Evolutionary conservation across 2,329 filamentous ascomycete species (phyloP).

Genomic region (Thelonectria rubi): DNA sequence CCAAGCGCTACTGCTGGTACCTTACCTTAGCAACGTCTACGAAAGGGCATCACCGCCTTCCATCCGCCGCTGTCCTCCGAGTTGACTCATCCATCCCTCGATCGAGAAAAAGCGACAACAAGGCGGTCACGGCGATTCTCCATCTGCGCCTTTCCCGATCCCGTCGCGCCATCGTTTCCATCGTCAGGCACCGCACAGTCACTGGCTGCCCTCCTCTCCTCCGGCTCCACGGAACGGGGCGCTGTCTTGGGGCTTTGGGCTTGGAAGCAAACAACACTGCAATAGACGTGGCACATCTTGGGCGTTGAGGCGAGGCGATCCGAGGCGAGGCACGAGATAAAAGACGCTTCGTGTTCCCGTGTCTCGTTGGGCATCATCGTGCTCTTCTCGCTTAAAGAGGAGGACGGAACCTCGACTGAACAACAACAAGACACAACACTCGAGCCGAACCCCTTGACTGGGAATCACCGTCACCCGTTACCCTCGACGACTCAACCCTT

Average conservation of each 20-base stretch:
- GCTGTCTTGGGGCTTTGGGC: conserved; percentile 4
- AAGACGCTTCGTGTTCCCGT: conserved; percentile 7
- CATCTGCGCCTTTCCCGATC: not conserved
- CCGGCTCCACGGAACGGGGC: conserved; percentile 12
- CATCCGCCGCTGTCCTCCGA: not conserved
- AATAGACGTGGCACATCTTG: conserved; percentile 37
- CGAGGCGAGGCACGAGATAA: conserved; percentile 1
- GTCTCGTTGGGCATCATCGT: conserved; percentile 7
- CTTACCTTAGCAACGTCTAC: not conserved
- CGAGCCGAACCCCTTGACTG: not conserved
- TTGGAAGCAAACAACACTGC: conserved; percentile 16
- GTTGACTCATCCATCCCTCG: not conserved
- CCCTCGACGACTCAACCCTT: not conserved
- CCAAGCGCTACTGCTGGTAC: conserved; percentile 5
- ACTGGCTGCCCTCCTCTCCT: conserved; percentile 21
- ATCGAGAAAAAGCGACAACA: conserved; percentile 10
- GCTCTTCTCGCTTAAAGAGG: conserved; percentile 7
- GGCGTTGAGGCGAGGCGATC: conserved; percentile 16
- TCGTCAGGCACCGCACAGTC: conserved; percentile 28
- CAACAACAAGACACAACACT: not conserved
- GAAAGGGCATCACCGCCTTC: conserved; percentile 17
- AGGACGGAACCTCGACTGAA: not conserved
- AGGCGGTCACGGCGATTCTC: conserved; percentile 11
- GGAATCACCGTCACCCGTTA: not conserved
- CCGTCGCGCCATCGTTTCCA: conserved; percentile 10